These are phyloP conservation scores for Crucibulum laeve DNA, from an alignment of 768 basidiomycete species.

Conservation along the genomic window DNA sequence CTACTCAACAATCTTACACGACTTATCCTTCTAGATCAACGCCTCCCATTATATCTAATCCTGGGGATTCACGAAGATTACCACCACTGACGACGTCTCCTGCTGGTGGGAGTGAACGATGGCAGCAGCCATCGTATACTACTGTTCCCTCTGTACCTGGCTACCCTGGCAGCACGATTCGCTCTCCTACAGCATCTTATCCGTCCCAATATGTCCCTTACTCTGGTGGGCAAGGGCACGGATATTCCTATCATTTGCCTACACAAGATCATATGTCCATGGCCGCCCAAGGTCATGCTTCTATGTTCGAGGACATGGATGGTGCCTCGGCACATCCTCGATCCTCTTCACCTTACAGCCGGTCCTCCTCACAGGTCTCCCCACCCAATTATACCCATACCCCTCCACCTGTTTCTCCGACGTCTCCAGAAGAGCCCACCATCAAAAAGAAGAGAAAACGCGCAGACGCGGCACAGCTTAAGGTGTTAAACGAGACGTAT, in stretches of 20 bases:
- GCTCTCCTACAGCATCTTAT: slow-evolving; percentile 64
- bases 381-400: slow-evolving; percentile 57
- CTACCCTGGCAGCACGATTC: slow-evolving; percentile 41
- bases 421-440: slow-evolving; percentile 54
- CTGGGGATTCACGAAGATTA: slow-evolving; percentile 51
- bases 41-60: slow-evolving; percentile 42
- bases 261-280: slow-evolving; percentile 27
- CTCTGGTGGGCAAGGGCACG: slow-evolving; percentile 27
- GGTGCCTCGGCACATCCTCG: slow-evolving; percentile 31
- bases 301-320: slow-evolving; percentile 25
- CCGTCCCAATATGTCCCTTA: slow-evolving; percentile 50
- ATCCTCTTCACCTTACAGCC: slow-evolving; percentile 39
- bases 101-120: slow-evolving; percentile 45
- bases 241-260: slow-evolving; percentile 38
- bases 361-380: slow-evolving; percentile 29
- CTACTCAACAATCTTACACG: slow-evolving; percentile 39
- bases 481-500: slow-evolving; percentile 78
- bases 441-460: slow-evolving; percentile 89
- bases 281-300: slow-evolving; percentile 20
- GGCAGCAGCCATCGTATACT: slow-evolving; percentile 35
- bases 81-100: slow-evolving; percentile 49
- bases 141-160: slow-evolving; percentile 25
- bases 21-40: slow-evolving; percentile 44
- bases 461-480: slow-evolving; percentile 75
- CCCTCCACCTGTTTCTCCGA: slow-evolving; percentile 44